Conservation (phyloP, 2,329 filamentous ascomycete genomes). For the Chrysosporium keratinophilum region DNA sequence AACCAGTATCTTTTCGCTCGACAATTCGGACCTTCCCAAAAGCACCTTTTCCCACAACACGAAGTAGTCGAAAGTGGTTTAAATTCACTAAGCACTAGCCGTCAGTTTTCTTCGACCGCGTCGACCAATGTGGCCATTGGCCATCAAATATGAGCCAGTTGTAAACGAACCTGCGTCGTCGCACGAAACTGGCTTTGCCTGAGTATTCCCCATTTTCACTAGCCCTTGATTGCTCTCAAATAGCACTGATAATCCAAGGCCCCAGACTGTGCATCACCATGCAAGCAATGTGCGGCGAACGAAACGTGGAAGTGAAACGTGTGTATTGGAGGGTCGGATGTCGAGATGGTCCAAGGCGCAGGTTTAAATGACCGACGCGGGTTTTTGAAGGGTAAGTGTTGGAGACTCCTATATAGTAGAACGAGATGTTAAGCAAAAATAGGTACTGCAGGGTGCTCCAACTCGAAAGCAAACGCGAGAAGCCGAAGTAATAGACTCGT, state of each 20-base stretch:
- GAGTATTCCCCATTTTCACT: slow-evolving; percentile 74
- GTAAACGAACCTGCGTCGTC: slow-evolving; percentile 72
- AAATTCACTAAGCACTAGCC: slow-evolving; percentile 63
- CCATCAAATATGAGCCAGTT: background rate
- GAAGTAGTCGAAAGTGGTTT: slow-evolving; percentile 89
- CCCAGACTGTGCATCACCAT: slow-evolving; percentile 4
- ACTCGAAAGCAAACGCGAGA: background rate
- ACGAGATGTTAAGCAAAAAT: background rate
- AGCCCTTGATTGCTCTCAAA: slow-evolving; percentile 6
- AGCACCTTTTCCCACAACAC: slow-evolving; percentile 92
- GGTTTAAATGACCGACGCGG: background rate
- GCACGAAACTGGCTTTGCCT: slow-evolving; percentile 85
- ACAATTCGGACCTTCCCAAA: slow-evolving; percentile 99
- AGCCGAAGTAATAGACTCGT: background rate
- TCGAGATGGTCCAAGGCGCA: background rate
- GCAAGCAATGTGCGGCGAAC: background rate
- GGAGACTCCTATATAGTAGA: background rate
- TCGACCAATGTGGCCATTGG: background rate
- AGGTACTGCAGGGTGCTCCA: background rate
- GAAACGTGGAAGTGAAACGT: background rate
- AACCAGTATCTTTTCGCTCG: slow-evolving; percentile 85
- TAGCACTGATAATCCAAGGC: slow-evolving; percentile 1
- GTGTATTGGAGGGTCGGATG: background rate
- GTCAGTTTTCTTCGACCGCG: background rate
- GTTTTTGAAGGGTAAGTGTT: too few relatives aligned